Evolutionary conservation across 2,329 filamentous ascomycete genomes (phyloP).

Genomic region (Bipolaris oryzae): DNA sequence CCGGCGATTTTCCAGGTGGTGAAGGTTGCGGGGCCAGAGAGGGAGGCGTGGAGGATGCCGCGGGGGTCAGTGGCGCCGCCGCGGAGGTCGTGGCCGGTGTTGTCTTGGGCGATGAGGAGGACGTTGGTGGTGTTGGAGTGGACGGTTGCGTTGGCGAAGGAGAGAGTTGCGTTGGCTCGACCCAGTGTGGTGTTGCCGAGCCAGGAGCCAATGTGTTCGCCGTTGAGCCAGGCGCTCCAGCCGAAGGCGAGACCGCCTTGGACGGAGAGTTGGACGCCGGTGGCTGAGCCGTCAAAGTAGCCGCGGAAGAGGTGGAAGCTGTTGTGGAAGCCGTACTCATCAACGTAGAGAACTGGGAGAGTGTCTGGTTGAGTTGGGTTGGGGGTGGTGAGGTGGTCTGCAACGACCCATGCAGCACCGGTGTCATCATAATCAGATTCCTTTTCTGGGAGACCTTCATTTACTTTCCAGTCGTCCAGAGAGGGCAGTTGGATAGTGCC

Average conservation of each 20-base stretch:
- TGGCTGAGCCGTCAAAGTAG: constrained; percentile 47
- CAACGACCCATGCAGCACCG: constrained; percentile 51
- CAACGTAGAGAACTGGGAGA: constrained; percentile 50
- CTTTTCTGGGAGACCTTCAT: constrained; percentile 59
- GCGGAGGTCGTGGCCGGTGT: constrained; percentile 65
- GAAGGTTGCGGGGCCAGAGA: constrained; percentile 53
- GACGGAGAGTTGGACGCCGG: constrained; percentile 57
- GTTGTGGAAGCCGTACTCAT: constrained; percentile 52
- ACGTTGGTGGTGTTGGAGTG: constrained; percentile 51
- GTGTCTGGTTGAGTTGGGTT: constrained; percentile 49
- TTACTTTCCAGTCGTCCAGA: constrained; percentile 55
- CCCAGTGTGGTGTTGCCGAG: constrained; percentile 55
- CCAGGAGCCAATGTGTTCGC: constrained; percentile 61
- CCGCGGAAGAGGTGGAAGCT: constrained; percentile 52
- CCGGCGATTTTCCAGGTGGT: constrained; percentile 64
- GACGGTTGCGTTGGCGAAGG: constrained; percentile 59
- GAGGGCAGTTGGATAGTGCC: constrained; percentile 47
- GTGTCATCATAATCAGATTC: constrained; percentile 52
- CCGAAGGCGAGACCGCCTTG: constrained; percentile 63
- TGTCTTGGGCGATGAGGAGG: constrained; percentile 64
- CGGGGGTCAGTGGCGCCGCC: constrained; percentile 56
- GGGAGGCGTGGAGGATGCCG: constrained; percentile 61
- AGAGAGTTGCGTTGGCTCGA: constrained; percentile 51
- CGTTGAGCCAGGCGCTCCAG: constrained; percentile 65
- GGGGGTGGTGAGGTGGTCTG: constrained; percentile 46